A percentile compares a stretch with the other conserved stretches of the same genome.
These are phyloP conservation scores for Rosa rugosa DNA, from an alignment of 306 rosid species.

Conservation along the genomic window DNA sequence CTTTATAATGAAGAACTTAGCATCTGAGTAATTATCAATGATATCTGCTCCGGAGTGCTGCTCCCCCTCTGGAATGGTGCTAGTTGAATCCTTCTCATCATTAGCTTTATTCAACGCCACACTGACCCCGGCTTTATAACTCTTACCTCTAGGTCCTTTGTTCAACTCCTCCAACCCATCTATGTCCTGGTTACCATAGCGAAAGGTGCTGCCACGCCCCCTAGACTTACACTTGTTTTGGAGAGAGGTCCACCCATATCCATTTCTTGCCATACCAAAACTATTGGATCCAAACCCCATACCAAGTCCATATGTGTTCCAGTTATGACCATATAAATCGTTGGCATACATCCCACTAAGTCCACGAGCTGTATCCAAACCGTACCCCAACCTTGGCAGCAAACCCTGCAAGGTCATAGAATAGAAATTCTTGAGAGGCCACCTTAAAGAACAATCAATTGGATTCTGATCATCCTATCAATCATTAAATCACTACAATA, in stretches of 20 bases:
- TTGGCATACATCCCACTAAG: conserved; percentile 62
- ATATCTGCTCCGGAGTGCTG: conserved; percentile 64
- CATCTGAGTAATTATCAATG: conserved; percentile 59
- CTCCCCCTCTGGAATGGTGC: conserved; percentile 49
- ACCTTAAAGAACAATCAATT: conserved; percentile 1
- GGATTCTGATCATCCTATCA: background rate
- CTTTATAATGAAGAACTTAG: conserved; percentile 79
- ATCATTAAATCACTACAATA: background rate
- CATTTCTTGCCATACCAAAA: conserved; percentile 65
- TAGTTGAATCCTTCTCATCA: conserved; percentile 53
- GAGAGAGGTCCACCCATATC: conserved; percentile 70
- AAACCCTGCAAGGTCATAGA: conserved; percentile 47
- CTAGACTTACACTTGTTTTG: conserved; percentile 74
- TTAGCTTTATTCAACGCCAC: conserved; percentile 28
- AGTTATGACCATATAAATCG: conserved; percentile 70
- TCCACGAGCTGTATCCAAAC: conserved; percentile 63
- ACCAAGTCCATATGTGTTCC: conserved; percentile 64
- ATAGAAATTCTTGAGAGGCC: conserved; percentile 3
- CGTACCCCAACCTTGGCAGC: conserved; percentile 74
- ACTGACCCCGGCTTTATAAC: conserved; percentile 63
- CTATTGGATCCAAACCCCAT: conserved; percentile 79
- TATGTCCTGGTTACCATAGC: conserved; percentile 73
- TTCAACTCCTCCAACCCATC: conserved; percentile 92
- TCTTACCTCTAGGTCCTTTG: conserved; percentile 90
- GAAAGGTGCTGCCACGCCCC: conserved; percentile 64